Base-by-base conservation (phyloP, 1,284 basidiomycete genomes). In the Leccinum pseudoinsigne region DNA sequence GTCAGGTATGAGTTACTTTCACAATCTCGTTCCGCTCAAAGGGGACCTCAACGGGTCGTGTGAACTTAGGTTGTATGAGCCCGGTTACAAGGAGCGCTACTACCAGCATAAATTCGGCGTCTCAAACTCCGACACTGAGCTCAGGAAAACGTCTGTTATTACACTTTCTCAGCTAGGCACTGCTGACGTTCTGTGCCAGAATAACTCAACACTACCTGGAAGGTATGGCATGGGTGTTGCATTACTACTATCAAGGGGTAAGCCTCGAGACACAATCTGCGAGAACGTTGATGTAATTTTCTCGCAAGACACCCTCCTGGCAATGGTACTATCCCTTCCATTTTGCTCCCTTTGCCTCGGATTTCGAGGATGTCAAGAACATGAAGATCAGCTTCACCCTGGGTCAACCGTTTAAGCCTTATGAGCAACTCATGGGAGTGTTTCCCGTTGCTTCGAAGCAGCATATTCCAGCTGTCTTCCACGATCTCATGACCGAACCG, bases 291-390 rank as follows among this genome's bases (percentile, higher is more conserved):
- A 67, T 57, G 59, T 63, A 62, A 62, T 50, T 66, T 58, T 28
- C 65, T 36, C 54, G 62, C 36, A 62, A 94, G 92, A 88, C 92
- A n/a, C 95, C 97, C 4, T 97, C 95, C 1, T 99, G 97, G 97
- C 89, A 95, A 71, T 99, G 97, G 97, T 99, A 92, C 78, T 99
- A 98, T 75, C 97, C 97, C 0, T 97, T 93, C 74, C 97, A 99
- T 78, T 99, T 97, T 75, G 95, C 97, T 5, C 97, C 97, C 1
- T 99, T 99, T 75, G 97, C 97, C 6, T 90, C 92, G 64, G 97
- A 99, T 76, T 98, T 99, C 71, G 85, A 86, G 62, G 89, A 95
- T 58, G 79, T 98, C 42, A 85, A 84, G 51, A 81, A 87, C 68
- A 87, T 97, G 84, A 81, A 94, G 56, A 90, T 99, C 74, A 79